These are phyloP conservation scores for Teunomyces stri DNA, from an alignment of 805 yeast species.

Conservation along the genomic window DNA sequence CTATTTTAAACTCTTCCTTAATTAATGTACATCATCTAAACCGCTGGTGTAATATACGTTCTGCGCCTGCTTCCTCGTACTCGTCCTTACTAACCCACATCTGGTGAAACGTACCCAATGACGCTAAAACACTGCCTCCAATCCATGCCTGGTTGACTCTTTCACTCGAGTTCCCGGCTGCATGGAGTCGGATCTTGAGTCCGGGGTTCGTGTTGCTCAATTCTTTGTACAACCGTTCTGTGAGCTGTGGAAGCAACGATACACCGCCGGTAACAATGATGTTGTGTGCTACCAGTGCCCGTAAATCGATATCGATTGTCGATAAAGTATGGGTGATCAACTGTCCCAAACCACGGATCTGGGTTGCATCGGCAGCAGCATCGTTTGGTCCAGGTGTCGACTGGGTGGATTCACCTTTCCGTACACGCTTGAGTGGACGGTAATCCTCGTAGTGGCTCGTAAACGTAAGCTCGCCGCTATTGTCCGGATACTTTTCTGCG, in stretches of 20 bases:
- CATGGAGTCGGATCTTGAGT: constrained; percentile 76
- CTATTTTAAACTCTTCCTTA: background rate
- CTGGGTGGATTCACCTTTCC: constrained; percentile 40
- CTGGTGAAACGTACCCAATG: constrained; percentile 92
- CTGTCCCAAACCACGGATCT: constrained; percentile 53
- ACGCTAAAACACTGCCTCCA: constrained; percentile 85
- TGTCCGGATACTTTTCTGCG: constrained; percentile 28
- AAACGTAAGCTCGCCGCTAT: constrained; percentile 53
- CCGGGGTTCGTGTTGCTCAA: constrained; percentile 73
- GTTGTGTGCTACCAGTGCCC: constrained; percentile 85
- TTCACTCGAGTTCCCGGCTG: constrained; percentile 75
- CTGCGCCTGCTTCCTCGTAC: constrained; percentile 85
- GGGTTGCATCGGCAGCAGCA: constrained; percentile 6
- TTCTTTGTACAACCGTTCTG: constrained; percentile 73
- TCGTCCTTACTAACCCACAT: constrained; percentile 89
- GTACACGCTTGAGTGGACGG: constrained; percentile 66
- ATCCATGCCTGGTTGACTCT: constrained; percentile 84
- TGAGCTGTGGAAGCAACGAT: constrained; percentile 76
- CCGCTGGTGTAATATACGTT: constrained; percentile 73
- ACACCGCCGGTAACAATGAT: constrained; percentile 84
- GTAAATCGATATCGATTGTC: constrained; percentile 72
- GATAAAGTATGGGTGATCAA: constrained; percentile 55
- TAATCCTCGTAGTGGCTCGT: constrained; percentile 57
- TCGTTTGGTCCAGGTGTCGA: constrained; percentile 21
- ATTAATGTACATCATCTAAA: constrained; percentile 51